Conservation (phyloP, 768 basidiomycete species). For the Hysterangium stoloniferum region DNA sequence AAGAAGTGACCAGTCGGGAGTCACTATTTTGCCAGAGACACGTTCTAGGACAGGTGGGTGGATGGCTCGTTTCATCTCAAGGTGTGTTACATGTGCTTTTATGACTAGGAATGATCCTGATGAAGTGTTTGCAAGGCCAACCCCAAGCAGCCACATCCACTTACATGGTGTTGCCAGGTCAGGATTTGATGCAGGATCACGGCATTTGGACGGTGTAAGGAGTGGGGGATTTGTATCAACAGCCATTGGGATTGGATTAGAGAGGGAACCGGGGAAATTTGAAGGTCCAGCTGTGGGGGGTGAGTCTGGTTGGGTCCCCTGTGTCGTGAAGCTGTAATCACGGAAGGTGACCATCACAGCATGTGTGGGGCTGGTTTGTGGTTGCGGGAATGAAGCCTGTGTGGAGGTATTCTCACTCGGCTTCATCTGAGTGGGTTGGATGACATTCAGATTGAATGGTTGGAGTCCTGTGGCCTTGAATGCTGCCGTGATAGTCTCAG, state of each 20-base stretch:
- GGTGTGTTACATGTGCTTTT: slow-evolving; percentile 13
- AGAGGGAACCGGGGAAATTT: too few species aligned
- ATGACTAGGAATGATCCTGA: slow-evolving; percentile 22
- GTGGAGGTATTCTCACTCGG: slow-evolving; percentile 22
- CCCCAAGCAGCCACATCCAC: slow-evolving; percentile 18
- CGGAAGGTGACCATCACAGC: slow-evolving; percentile 14
- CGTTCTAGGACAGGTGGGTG: slow-evolving; percentile 13
- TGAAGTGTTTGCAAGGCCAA: slow-evolving; percentile 15
- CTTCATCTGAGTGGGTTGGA: slow-evolving; percentile 23
- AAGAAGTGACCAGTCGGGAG: too few species aligned
- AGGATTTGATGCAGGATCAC: too few species aligned
- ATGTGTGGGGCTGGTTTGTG: slow-evolving; percentile 19
- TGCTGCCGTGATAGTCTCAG: slow-evolving; percentile 21
- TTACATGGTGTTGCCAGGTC: too few species aligned
- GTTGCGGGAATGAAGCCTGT: slow-evolving; percentile 18
- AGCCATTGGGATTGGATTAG: too few species aligned
- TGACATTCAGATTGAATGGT: slow-evolving; percentile 23
- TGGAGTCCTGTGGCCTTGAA: slow-evolving; percentile 26
- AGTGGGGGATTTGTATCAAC: slow-evolving; percentile 17
- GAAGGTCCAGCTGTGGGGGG: too few species aligned
- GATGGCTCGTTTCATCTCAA: slow-evolving; percentile 1
- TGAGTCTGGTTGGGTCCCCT: neutral
- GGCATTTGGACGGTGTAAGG: slow-evolving; percentile 19
- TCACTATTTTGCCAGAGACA: too few species aligned
- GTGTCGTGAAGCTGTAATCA: neutral